Evolutionary conservation across 2,329 filamentous ascomycete genomes (phyloP).

Genomic region (Nectriaceae sp.): DNA sequence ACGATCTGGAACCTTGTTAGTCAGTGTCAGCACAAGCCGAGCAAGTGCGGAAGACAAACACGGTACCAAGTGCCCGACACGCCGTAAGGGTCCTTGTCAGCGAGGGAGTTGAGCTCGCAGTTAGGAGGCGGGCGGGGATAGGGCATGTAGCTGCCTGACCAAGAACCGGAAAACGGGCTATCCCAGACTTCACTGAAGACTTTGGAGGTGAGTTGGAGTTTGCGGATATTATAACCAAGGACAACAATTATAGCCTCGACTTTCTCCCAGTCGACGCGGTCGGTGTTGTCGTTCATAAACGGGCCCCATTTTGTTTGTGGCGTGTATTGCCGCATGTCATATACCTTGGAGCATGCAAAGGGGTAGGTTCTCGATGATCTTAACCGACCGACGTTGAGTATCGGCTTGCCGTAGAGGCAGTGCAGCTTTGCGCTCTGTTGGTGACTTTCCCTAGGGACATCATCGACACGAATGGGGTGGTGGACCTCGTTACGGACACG

Average conservation of each 20-base stretch:
- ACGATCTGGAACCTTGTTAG: conserved; percentile 36
- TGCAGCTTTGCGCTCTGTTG: conserved; percentile 73
- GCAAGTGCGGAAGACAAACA: conserved; percentile 40
- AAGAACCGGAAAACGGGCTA: conserved; percentile 57
- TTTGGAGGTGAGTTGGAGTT: conserved; percentile 47
- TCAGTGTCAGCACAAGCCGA: conserved; percentile 7
- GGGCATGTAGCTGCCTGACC: conserved; percentile 50
- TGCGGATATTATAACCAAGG: conserved; percentile 62
- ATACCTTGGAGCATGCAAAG: conserved; percentile 69
- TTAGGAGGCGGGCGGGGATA: conserved; percentile 34
- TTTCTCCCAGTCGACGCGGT: conserved; percentile 76
- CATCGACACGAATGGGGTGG: conserved; percentile 33
- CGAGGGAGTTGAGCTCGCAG: conserved; percentile 44
- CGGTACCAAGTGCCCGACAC: conserved; percentile 72
- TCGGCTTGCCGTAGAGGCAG: conserved; percentile 65
- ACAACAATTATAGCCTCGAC: conserved; percentile 74
- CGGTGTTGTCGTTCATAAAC: conserved; percentile 64
- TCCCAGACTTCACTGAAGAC: conserved; percentile 57
- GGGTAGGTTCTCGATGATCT: conserved; percentile 49
- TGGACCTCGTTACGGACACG: conserved; percentile 48
- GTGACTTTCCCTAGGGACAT: conserved; percentile 35
- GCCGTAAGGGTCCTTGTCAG: conserved; percentile 67
- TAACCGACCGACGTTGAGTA: conserved; percentile 42
- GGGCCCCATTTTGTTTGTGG: conserved; percentile 67
- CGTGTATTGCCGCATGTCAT: conserved; percentile 72